These are phyloP conservation scores for Arthrobotrys musiformis DNA, from an alignment of 2,329 filamentous ascomycete genomes.

Conservation along the genomic window DNA sequence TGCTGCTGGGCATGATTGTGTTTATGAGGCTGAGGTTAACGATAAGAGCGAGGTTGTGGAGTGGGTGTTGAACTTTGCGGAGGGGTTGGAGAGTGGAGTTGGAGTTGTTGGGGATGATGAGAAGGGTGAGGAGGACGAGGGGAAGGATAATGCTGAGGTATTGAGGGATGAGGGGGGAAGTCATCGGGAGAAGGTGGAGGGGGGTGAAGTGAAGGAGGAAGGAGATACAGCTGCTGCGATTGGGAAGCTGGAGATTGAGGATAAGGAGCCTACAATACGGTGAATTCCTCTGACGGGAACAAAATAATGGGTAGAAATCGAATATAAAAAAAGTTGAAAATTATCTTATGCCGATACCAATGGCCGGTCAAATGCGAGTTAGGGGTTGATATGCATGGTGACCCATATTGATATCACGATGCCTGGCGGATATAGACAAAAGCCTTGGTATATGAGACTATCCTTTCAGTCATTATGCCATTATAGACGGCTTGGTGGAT, in stretches of 20 bases:
- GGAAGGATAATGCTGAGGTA: slow-evolving; percentile 37
- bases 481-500: no score
- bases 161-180: slow-evolving; percentile 43
- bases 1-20: slow-evolving; percentile 81
- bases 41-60: slow-evolving; percentile 74
- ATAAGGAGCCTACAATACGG: slow-evolving; percentile 38
- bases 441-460: no score
- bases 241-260: slow-evolving; percentile 28
- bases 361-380: no score
- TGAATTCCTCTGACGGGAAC: not conserved
- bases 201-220: not conserved
- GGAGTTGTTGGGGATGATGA: slow-evolving; percentile 43
- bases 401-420: no score
- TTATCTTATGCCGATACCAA: not conserved
- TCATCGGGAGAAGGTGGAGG: slow-evolving; percentile 12
- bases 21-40: slow-evolving; percentile 78
- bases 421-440: no score
- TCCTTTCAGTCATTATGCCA: no score
- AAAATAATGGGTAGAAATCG: slow-evolving; percentile 6
- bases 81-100: slow-evolving; percentile 62
- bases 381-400: no score
- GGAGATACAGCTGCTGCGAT: slow-evolving; percentile 21
- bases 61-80: slow-evolving; percentile 64
- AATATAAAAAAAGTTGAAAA: slow-evolving; percentile 31
- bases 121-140: not conserved